phyloP scores from a whole-genome alignment of 2,329 filamentous ascomycete genomes.

The Colletotrichum sp. region DNA sequence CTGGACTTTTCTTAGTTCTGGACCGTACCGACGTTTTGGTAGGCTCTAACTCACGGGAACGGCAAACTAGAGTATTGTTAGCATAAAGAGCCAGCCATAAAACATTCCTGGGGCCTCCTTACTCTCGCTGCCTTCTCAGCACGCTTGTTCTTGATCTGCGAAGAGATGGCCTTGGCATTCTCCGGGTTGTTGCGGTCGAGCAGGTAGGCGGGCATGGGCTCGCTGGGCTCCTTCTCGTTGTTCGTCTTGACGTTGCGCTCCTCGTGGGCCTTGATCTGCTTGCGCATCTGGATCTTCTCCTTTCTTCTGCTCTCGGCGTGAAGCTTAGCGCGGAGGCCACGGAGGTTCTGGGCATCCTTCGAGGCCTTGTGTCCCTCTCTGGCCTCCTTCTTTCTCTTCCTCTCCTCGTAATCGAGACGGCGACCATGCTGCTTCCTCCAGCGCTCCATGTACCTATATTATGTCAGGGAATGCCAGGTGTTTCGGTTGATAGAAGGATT shows the following conservation, averaged over 20 bases:
- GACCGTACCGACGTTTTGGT: not conserved
- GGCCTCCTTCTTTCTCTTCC: constrained; percentile 83
- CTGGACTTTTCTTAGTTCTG: constrained; percentile 57
- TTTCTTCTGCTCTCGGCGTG: constrained; percentile 92
- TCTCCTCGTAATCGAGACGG: constrained; percentile 82
- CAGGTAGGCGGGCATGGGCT: constrained; percentile 89
- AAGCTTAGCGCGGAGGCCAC: constrained; percentile 89
- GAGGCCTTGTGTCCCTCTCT: constrained; percentile 89
- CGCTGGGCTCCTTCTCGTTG: constrained; percentile 77
- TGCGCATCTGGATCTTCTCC: constrained; percentile 98
- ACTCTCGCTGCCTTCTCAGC: constrained; percentile 83
- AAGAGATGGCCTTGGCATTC: constrained; percentile 73
- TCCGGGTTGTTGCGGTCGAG: constrained; percentile 77
- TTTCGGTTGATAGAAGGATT: not conserved
- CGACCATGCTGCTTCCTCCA: constrained; percentile 64
- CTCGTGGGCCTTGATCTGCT: constrained; percentile 93
- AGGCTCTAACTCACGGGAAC: constrained; percentile 61
- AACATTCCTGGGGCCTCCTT: not conserved
- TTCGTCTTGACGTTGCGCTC: constrained; percentile 94
- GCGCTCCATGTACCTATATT: constrained; percentile 35
- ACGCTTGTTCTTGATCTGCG: constrained; percentile 94
- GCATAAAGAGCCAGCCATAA: not conserved
- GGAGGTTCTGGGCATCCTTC: constrained; percentile 90
- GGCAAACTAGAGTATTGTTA: constrained; percentile 62
- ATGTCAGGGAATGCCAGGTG: not conserved